phyloP scores from a whole-genome alignment of 495 filamentous ascomycete genomes.

The Podospora comata region DNA sequence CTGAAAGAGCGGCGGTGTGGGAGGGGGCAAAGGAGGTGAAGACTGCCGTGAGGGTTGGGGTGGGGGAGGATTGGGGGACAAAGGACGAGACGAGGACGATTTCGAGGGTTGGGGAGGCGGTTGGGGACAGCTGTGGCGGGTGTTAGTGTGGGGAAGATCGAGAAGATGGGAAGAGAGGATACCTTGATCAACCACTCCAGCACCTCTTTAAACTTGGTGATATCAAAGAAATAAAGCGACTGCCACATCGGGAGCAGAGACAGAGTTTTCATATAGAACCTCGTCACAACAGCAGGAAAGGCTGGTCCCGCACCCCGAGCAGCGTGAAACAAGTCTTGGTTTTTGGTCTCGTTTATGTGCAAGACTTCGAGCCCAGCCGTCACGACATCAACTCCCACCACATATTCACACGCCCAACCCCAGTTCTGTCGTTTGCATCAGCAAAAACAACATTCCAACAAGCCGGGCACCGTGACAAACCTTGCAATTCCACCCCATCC shows the following conservation, averaged over 20 bases:
- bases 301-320: slow-evolving; percentile 51
- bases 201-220: slow-evolving; percentile 38
- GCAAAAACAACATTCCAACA: too few species aligned
- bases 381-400: slow-evolving; percentile 49
- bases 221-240: slow-evolving; percentile 46
- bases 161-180: not conserved
- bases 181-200: slow-evolving; percentile 45
- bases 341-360: slow-evolving; percentile 37
- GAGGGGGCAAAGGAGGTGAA: slow-evolving; percentile 44
- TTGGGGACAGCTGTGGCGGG: slow-evolving; percentile 29
- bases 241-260: slow-evolving; percentile 37
- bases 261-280: slow-evolving; percentile 44
- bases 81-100: slow-evolving; percentile 40
- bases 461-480: slow-evolving; percentile 5
- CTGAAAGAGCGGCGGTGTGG: slow-evolving; percentile 31
- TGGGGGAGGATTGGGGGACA: slow-evolving; percentile 17
- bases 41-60: slow-evolving; percentile 36
- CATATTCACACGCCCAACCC: slow-evolving; percentile 54
- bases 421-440: slow-evolving; percentile 37
- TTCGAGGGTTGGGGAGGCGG: slow-evolving; percentile 38
- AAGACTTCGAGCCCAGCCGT: slow-evolving; percentile 39
- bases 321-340: slow-evolving; percentile 51
- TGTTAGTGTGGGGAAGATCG: not conserved
- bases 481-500: slow-evolving; percentile 56
- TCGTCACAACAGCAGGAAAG: slow-evolving; percentile 50